Evolutionary conservation across 495 filamentous ascomycete genomes (phyloP), one percentile per base, ranked within the genome.

Genomic region (Eremomyces bilateralis): DNA sequence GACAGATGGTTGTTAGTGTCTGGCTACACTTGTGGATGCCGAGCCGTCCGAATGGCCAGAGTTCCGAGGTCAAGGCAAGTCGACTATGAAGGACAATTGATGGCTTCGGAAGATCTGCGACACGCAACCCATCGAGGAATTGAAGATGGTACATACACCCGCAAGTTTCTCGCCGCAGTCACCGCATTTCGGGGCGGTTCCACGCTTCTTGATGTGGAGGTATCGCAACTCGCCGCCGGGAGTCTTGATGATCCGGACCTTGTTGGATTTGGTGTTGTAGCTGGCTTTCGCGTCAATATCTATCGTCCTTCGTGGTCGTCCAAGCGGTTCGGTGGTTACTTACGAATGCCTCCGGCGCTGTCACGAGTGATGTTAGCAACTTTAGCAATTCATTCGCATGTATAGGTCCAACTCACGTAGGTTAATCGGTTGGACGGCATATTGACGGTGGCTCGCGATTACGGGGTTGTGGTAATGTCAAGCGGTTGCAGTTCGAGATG

Each of bases 191-290:
- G 88, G 85, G 47, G 80, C 73, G 50, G 78, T 84, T 45, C 81
- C 84, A 61, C 73, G 75, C 76, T 95, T 95, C 76, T 94, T 94
- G 67, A 91, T 81, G 73, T 95, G 83, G 47, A 94, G 80, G 53
- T 91, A 76, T 53, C 83, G 77, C 43, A 91, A 74, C 57, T 81
- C 66, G 54, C 88, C 88, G 57, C 88, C 88, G 38, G 88, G 88
- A 40, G 88, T 97, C 69, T 82, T 88, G 64, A 93, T 58, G 58
- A 94, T 68, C 57, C 88, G 79, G 57, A 85, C 82, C 64, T 80
- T 82, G 77, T 97, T 94, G 54, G 80, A 88, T 57, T 69, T 65
- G 61, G 85, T 93, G 68, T 93, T 94, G 75, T 93, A 95, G 50
- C 76, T 27, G 24, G 24, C 24, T 27, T 27, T 35, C 33, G 30